A percentile compares a stretch with the other conserved stretches of the same genome.
Evolutionary conservation across 73 alveolate genomes (phyloP).

Genomic region (Paramecium tetraurelia): DNA sequence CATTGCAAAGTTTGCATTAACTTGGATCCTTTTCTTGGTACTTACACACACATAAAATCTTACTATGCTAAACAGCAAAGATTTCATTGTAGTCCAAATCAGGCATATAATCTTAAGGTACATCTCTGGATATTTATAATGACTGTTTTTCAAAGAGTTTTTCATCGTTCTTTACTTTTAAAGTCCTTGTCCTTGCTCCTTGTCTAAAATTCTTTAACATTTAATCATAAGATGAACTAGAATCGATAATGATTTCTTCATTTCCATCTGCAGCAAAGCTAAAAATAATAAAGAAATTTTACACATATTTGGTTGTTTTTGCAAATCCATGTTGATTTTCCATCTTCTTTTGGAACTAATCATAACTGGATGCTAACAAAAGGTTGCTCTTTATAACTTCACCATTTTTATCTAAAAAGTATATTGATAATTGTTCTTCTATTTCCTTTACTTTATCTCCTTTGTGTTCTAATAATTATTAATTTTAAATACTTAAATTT

Average conservation of each 20-base stretch:
- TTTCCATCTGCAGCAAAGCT: not conserved
- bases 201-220: not conserved
- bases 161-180: not conserved
- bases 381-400: no score
- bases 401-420: no score
- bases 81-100: not conserved
- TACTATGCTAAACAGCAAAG: not conserved
- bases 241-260: not conserved
- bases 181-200: not conserved
- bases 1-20: not conserved
- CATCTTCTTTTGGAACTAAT: not conserved
- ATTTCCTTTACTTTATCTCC: no score
- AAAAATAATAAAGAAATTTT: no score
- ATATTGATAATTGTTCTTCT: no score
- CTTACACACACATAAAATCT: not conserved
- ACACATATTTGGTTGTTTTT: not conserved
- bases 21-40: not conserved
- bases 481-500: no score
- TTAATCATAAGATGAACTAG: not conserved
- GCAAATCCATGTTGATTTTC: not conserved
- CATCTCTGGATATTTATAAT: no score
- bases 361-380: not conserved
- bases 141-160: no score
- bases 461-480: no score
- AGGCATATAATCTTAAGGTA: not conserved